Evolutionary conservation across 2,329 filamentous ascomycete genomes (phyloP).

Genomic region (Verticillium nonalfalfae): DNA sequence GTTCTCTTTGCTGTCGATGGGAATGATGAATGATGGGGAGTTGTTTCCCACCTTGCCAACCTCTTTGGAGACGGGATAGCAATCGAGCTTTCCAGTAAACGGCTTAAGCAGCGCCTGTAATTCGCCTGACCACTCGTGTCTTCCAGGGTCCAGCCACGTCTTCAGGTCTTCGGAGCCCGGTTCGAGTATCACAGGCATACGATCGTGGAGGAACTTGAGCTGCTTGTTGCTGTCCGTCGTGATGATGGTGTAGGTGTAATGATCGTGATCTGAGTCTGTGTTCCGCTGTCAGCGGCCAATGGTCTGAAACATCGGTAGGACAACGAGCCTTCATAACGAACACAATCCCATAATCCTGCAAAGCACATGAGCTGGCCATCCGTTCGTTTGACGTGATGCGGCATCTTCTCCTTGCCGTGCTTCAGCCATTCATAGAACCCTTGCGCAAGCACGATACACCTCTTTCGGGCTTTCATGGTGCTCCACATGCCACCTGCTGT

Average conservation of each 20-base stretch:
- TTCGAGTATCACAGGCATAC: conserved; percentile 92
- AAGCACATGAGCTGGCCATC: conserved; percentile 84
- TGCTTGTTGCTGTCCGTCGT: conserved; percentile 83
- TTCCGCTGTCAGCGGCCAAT: not conserved
- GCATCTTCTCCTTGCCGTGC: conserved; percentile 73
- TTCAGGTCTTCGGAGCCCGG: conserved; percentile 63
- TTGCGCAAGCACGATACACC: conserved; percentile 81
- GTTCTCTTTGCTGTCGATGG: conserved; percentile 78
- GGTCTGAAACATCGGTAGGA: too few species aligned
- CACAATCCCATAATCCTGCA: conserved; percentile 88
- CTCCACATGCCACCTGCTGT: conserved; percentile 82
- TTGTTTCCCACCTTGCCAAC: conserved; percentile 95
- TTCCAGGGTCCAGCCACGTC: conserved; percentile 68
- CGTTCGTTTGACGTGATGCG: conserved; percentile 75
- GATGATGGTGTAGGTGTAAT: conserved; percentile 89
- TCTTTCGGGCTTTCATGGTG: conserved; percentile 81
- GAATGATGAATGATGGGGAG: conserved; percentile 75
- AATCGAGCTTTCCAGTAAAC: conserved; percentile 70
- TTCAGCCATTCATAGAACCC: conserved; percentile 98
- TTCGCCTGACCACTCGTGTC: conserved; percentile 68
- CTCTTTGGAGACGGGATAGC: conserved; percentile 80
- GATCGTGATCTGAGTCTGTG: conserved; percentile 54
- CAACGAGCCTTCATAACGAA: conserved; percentile 64
- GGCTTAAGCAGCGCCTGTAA: conserved; percentile 76
- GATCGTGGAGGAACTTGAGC: conserved; percentile 80